Percentiles rank a stretch among this genome's conserved stretches.
phyloP scores from a whole-genome alignment of 306 rosid genomes.

The Ceratonia siliqua region DNA sequence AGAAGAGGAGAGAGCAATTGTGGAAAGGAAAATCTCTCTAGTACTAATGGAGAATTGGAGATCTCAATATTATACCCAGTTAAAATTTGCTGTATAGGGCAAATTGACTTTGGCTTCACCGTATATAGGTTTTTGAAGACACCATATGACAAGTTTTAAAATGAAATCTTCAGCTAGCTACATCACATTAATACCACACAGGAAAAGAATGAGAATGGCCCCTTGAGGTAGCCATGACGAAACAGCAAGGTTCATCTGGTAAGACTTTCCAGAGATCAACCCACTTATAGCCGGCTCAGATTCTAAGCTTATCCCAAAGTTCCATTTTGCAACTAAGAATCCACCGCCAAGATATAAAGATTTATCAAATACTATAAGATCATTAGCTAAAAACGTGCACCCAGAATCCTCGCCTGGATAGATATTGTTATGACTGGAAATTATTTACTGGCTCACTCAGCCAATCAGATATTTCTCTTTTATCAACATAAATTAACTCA shows the following conservation, averaged over 20 bases:
- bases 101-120: conserved; percentile 6
- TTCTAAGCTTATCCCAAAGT: background rate
- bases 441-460: background rate
- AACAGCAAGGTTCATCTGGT: conserved; percentile 1
- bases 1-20: background rate
- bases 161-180: background rate
- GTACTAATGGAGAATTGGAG: background rate
- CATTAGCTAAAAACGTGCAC: background rate
- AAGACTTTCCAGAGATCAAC: conserved; percentile 7
- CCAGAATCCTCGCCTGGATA: background rate
- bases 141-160: background rate
- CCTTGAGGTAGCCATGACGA: background rate
- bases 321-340: background rate
- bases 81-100: background rate
- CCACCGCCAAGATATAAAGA: background rate
- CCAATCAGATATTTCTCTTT: background rate
- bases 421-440: background rate
- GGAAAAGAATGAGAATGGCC: background rate
- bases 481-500: too few species aligned
- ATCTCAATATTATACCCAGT: conserved; percentile 1
- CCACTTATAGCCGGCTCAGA: background rate
- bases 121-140: conserved; percentile 8
- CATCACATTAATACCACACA: background rate
- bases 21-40: background rate
- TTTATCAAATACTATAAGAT: background rate